phyloP scores from a whole-genome alignment of 768 basidiomycete species.

The Phaeotremella skinneri region DNA sequence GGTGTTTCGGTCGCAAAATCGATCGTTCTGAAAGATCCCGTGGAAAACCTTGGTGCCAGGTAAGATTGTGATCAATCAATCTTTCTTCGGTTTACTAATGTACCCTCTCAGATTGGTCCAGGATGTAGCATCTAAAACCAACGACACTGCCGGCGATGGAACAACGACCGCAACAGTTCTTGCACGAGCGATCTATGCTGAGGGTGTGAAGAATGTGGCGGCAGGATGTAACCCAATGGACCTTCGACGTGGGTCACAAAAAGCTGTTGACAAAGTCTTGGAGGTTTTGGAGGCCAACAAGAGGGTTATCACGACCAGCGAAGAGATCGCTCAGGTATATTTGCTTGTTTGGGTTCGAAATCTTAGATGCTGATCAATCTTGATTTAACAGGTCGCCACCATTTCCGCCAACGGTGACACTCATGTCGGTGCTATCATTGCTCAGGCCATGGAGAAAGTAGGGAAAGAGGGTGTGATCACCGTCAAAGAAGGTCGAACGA shows the following conservation, averaged over 20 bases:
- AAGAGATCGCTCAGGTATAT: constrained; percentile 93
- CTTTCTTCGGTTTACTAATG: constrained; percentile 10
- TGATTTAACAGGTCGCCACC: constrained; percentile 71
- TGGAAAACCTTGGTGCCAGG: constrained; percentile 98
- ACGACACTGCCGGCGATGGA: constrained; percentile 95
- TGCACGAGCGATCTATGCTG: constrained; percentile 93
- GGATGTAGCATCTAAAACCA: constrained; percentile 94
- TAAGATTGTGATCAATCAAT: no score
- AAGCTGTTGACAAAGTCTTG: constrained; percentile 92
- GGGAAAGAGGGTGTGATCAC: constrained; percentile 99
- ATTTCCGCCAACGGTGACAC: constrained; percentile 76
- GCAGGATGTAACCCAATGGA: constrained; percentile 99
- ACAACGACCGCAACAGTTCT: constrained; percentile 97
- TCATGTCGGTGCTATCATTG: constrained; percentile 90
- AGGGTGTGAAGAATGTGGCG: constrained; percentile 98
- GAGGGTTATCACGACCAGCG: constrained; percentile 91
- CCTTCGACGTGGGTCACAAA: constrained; percentile 94
- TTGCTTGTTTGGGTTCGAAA: no score
- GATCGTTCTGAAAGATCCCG: constrained; percentile 92
- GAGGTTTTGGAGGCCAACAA: constrained; percentile 83
- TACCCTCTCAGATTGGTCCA: constrained; percentile 72
- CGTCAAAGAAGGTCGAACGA: constrained; percentile 97
- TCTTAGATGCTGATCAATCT: constrained; percentile 1
- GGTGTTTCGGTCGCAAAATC: constrained; percentile 98
- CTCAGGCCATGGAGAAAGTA: constrained; percentile 98